These are phyloP conservation scores for Ilyonectria mors-panacis DNA, from an alignment of 2,329 filamentous ascomycete genomes.

Conservation along the genomic window DNA sequence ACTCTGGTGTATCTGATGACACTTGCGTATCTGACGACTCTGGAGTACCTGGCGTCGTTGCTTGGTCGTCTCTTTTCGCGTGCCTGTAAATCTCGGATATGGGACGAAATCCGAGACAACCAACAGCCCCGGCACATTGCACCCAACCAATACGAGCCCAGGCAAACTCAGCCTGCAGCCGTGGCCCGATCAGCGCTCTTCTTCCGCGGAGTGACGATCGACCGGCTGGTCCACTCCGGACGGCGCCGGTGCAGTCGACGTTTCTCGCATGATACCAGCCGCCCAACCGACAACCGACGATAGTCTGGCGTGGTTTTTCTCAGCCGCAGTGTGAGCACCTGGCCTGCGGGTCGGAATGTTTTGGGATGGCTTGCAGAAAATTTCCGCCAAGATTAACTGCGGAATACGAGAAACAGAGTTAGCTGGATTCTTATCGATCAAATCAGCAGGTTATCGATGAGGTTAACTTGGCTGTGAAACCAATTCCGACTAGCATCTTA, in stretches of 20 bases:
- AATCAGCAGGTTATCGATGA: background rate
- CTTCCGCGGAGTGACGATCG: background rate
- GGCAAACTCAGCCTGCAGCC: background rate
- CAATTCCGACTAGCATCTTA: background rate
- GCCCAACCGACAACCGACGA: background rate
- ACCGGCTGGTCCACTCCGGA: background rate
- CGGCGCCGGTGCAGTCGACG: background rate
- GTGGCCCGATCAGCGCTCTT: background rate
- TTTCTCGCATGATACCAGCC: background rate
- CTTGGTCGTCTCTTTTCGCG: too few relatives aligned
- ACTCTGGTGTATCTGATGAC: too few relatives aligned
- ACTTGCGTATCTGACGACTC: too few relatives aligned
- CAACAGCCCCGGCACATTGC: background rate
- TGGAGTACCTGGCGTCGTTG: too few relatives aligned
- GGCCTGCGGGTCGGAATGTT: background rate
- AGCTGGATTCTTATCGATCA: background rate
- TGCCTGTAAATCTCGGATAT: background rate
- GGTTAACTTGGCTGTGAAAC: background rate
- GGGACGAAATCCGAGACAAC: background rate
- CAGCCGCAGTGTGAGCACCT: background rate
- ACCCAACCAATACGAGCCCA: background rate
- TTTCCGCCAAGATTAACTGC: background rate
- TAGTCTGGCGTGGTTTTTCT: background rate
- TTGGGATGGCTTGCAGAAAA: background rate
- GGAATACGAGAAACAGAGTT: background rate